These are phyloP conservation scores for Chlorella variabilis DNA, from an alignment of 163 green algal species.

Conservation along the genomic window DNA sequence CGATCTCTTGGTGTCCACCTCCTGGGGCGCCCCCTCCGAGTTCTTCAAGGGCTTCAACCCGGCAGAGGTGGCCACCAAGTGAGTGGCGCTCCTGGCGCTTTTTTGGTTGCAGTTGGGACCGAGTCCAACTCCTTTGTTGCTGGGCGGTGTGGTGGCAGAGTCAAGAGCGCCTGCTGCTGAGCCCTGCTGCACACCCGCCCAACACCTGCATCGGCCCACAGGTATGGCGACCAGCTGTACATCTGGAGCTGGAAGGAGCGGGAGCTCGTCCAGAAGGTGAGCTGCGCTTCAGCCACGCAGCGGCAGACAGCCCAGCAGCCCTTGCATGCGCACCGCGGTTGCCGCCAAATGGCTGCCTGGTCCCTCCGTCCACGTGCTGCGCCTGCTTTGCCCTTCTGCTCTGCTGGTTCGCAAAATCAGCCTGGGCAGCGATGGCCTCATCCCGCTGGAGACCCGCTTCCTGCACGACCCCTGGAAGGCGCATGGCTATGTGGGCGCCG, in stretches of 20 bases:
- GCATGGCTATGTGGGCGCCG: conserved; percentile 74
- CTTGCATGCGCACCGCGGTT: too few relatives aligned
- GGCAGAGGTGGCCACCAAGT: conserved; percentile 56
- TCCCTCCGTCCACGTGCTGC: too few relatives aligned
- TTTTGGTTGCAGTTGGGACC: background rate
- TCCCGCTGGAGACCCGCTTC: conserved; percentile 83
- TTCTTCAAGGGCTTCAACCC: conserved; percentile 89
- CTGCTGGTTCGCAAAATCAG: conserved; percentile 37
- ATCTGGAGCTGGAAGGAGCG: conserved; percentile 81
- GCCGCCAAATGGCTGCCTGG: too few relatives aligned
- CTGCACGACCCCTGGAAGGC: conserved; percentile 67
- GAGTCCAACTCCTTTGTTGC: too few relatives aligned
- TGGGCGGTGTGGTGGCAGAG: too few relatives aligned
- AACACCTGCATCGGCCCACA: background rate
- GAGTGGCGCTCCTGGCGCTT: background rate
- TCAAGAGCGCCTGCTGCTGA: background rate
- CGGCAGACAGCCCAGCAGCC: too few relatives aligned
- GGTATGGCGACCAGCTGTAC: conserved; percentile 76
- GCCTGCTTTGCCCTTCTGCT: too few relatives aligned
- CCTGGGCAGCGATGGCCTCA: conserved; percentile 65
- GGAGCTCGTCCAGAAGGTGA: conserved; percentile 63
- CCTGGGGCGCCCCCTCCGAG: conserved; percentile 74
- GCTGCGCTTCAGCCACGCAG: too few relatives aligned
- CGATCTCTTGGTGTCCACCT: conserved; percentile 83
- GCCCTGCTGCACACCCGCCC: background rate